These are phyloP conservation scores for Cotoneaster glaucophyllus DNA, from an alignment of 306 rosid genomes.

Conservation along the genomic window DNA sequence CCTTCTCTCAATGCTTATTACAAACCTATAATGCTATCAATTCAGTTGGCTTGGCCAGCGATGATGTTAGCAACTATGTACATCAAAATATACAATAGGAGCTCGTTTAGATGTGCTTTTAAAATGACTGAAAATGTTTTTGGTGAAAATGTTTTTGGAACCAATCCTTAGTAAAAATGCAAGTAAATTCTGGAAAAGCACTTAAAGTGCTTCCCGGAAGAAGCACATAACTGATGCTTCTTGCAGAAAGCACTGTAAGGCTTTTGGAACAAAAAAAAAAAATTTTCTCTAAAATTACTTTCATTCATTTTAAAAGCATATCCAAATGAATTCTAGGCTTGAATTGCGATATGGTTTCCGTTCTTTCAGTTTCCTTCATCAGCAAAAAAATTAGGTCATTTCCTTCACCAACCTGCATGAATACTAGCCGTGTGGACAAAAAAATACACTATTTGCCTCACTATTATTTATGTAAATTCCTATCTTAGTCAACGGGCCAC, in stretches of 20 bases:
- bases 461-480: neutral
- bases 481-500: neutral
- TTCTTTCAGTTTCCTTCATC: neutral
- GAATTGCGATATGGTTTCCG: neutral
- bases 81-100: neutral
- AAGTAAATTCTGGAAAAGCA: too few relatives aligned
- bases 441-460: neutral
- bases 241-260: too few relatives aligned
- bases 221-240: too few relatives aligned
- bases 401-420: conserved; percentile 10
- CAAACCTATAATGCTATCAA: neutral
- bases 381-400: conserved; percentile 17
- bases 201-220: too few relatives aligned
- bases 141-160: too few relatives aligned
- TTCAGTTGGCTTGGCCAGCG: neutral
- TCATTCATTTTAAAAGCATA: too few relatives aligned
- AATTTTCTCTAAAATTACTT: too few relatives aligned
- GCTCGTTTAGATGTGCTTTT: too few relatives aligned
- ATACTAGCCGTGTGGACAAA: conserved; percentile 6
- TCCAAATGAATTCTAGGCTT: too few relatives aligned
- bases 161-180: too few relatives aligned
- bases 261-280: too few relatives aligned
- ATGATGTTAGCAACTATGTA: neutral
- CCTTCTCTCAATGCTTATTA: neutral
- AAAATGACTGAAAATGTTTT: too few relatives aligned